A percentile compares a stretch with the other conserved stretches of the same genome.
phyloP scores from a whole-genome alignment of 306 rosid genomes.

The Abrus pulchellus region DNA sequence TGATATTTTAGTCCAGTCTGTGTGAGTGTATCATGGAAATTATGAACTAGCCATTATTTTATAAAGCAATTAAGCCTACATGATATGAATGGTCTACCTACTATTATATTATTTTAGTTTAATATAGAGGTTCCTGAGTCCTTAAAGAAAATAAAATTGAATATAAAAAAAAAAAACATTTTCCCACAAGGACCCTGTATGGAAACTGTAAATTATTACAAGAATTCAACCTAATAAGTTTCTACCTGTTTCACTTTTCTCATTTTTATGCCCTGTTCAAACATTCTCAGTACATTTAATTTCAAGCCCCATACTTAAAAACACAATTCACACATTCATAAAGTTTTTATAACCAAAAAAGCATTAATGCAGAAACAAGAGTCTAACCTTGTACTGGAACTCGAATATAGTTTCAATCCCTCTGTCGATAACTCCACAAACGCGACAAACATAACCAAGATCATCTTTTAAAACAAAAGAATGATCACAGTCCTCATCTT shows the following conservation, averaged over 20 bases:
- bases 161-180: constrained; percentile 7
- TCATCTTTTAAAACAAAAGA: constrained; percentile 91
- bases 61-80: constrained; percentile 3
- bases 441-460: constrained; percentile 89
- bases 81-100: constrained; percentile 8
- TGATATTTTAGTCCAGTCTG: constrained; percentile 11
- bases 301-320: constrained; percentile 21
- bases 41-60: background rate
- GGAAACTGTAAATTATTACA: constrained; percentile 23
- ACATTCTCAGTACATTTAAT: constrained; percentile 26
- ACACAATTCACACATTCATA: background rate
- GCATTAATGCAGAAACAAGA: constrained; percentile 22
- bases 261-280: constrained; percentile 29
- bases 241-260: constrained; percentile 18
- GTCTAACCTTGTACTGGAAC: constrained; percentile 74
- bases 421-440: constrained; percentile 83
- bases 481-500: constrained; percentile 82
- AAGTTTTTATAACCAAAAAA: constrained; percentile 3
- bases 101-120: constrained; percentile 40
- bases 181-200: constrained; percentile 17
- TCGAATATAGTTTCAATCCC: constrained; percentile 88
- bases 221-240: background rate
- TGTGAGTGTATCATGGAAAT: constrained; percentile 7
- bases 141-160: background rate
- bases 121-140: constrained; percentile 1